These are phyloP conservation scores for Nannochloris sp. DNA, from an alignment of 139 green algal species.

Conservation along the genomic window DNA sequence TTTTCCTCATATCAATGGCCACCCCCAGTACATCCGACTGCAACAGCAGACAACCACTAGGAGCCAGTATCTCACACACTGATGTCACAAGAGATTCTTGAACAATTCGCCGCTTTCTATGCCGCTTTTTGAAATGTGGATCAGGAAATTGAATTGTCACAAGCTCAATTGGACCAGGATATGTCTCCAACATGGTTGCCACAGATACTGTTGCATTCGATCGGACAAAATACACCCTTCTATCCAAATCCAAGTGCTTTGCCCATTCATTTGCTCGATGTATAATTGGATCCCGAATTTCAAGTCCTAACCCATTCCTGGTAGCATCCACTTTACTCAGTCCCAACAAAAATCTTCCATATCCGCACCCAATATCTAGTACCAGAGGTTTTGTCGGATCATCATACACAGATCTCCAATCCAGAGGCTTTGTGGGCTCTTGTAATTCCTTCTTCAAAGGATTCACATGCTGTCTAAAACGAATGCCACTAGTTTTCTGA, in stretches of 20 bases:
- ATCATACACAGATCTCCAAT: conserved; percentile 46
- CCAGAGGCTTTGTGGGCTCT: conserved; percentile 17
- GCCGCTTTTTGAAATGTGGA: conserved; percentile 80
- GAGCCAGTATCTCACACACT: conserved; percentile 18
- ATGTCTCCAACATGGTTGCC: conserved; percentile 42
- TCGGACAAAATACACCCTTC: conserved; percentile 49
- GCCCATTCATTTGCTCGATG: conserved; percentile 67
- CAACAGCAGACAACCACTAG: conserved; percentile 50
- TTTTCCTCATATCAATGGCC: conserved; percentile 40
- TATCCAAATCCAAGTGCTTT: conserved; percentile 25
- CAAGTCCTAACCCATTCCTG: conserved; percentile 72
- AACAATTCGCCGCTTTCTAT: conserved; percentile 77
- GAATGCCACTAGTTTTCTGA: conserved; percentile 20
- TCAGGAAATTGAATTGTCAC: conserved; percentile 76
- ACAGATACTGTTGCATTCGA: conserved; percentile 76
- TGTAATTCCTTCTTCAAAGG: conserved; percentile 47
- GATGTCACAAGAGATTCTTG: conserved; percentile 51
- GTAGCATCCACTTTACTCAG: conserved; percentile 20
- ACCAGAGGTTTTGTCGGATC: conserved; percentile 53
- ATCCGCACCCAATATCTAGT: conserved; percentile 75
- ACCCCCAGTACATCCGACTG: conserved; percentile 65
- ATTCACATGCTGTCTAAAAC: conserved; percentile 79
- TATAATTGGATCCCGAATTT: conserved; percentile 65
- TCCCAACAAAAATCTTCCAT: conserved; percentile 66
- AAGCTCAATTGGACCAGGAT: conserved; percentile 52